Evolutionary conservation across 2,329 filamentous ascomycete genomes (phyloP).

Genomic region (Helotiales sp.): DNA sequence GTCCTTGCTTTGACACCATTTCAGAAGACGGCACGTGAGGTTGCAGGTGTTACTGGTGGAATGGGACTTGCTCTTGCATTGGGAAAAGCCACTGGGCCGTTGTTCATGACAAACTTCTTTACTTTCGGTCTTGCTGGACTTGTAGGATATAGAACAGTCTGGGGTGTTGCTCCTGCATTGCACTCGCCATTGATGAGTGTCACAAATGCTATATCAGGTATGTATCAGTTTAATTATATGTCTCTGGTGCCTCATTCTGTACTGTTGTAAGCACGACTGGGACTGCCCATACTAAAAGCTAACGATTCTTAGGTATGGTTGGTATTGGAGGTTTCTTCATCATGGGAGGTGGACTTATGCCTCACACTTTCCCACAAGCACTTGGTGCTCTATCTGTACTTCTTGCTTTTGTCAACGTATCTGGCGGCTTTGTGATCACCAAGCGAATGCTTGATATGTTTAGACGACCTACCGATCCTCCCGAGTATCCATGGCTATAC

Average conservation of each 20-base stretch:
- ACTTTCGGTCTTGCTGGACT: conserved; percentile 81
- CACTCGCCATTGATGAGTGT: conserved; percentile 92
- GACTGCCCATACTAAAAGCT: too few species aligned
- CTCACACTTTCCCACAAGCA: conserved; percentile 74
- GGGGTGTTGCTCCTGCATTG: conserved; percentile 80
- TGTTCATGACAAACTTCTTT: conserved; percentile 88
- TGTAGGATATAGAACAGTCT: conserved; percentile 85
- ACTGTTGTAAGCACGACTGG: too few species aligned
- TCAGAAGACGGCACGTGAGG: conserved; percentile 76
- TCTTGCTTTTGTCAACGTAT: conserved; percentile 84
- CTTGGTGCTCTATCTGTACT: conserved; percentile 80
- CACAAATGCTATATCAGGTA: conserved; percentile 86
- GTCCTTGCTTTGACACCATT: conserved; percentile 74
- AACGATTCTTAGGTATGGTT: conserved; percentile 64
- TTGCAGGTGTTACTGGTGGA: conserved; percentile 70
- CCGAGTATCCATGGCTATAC: conserved; percentile 87
- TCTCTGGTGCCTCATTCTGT: too few species aligned
- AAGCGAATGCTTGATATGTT: conserved; percentile 96
- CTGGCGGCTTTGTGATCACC: conserved; percentile 86
- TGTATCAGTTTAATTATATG: neutral
- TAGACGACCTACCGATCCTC: conserved; percentile 79
- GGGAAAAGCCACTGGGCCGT: conserved; percentile 76
- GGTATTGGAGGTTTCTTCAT: conserved; percentile 87
- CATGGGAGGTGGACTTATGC: conserved; percentile 78
- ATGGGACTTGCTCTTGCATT: conserved; percentile 76